phyloP scores from a whole-genome alignment of 148 eudicot species.

The Silene latifolia region DNA sequence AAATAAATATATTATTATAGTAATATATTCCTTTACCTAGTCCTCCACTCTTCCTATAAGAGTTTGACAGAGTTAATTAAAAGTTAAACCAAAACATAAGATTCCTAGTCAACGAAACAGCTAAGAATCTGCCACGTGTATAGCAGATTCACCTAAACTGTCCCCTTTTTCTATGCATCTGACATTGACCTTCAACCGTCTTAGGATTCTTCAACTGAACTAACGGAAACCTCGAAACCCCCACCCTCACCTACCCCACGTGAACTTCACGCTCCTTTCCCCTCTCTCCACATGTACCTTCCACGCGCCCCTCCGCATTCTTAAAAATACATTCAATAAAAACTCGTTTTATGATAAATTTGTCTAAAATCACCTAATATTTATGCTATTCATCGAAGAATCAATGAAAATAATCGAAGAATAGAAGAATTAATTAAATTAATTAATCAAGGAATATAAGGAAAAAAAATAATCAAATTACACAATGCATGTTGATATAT shows the following conservation, averaged over 20 bases:
- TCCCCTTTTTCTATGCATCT: conserved; percentile 11
- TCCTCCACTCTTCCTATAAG: no score
- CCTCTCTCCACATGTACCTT: not conserved
- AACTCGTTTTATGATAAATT: no score
- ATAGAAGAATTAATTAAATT: no score
- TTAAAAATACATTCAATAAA: not conserved
- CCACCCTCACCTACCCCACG: not conserved
- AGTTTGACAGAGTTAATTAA: no score
- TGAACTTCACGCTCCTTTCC: not conserved
- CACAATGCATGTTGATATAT: not conserved
- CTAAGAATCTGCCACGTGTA: conserved; percentile 24
- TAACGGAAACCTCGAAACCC: conserved; percentile 15
- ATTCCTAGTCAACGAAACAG: conserved; percentile 13
- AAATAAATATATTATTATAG: no score
- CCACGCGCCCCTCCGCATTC: not conserved
- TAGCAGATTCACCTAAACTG: not conserved
- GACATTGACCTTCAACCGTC: conserved; percentile 11
- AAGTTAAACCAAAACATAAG: not conserved
- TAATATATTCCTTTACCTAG: no score
- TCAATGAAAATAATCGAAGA: no score
- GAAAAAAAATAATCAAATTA: not conserved
- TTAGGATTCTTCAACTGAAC: conserved; percentile 23
- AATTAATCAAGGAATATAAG: no score
- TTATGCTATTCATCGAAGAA: no score
- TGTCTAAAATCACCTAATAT: no score